Evolutionary conservation across 2,329 filamentous ascomycete genomes (phyloP).

Genomic region (Xylariaceae sp.): DNA sequence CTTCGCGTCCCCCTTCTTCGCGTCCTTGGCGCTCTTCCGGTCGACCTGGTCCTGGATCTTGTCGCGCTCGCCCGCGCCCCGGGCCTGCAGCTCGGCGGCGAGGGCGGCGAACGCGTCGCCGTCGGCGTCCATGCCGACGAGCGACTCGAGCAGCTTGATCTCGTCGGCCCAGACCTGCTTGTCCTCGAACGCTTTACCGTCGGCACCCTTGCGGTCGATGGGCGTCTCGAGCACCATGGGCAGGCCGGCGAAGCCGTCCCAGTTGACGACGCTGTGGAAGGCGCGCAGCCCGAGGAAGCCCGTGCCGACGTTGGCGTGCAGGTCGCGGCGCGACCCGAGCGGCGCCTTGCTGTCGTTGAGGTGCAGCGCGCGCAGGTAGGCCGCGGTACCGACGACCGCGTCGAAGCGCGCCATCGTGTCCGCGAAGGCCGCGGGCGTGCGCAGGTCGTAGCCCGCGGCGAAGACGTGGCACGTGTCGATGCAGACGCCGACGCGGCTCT

Average conservation of each 20-base stretch:
- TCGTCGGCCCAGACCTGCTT: constrained; percentile 82
- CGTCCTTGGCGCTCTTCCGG: constrained; percentile 58
- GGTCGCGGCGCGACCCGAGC: constrained; percentile 69
- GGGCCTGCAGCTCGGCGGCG: constrained; percentile 57
- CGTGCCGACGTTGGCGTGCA: constrained; percentile 94
- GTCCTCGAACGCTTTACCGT: constrained; percentile 66
- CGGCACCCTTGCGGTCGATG: constrained; percentile 61
- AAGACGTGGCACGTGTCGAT: constrained; percentile 97
- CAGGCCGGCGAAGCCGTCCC: constrained; percentile 63
- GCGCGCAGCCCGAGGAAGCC: constrained; percentile 85
- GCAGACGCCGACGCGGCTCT: constrained; percentile 81
- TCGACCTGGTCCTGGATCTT: constrained; percentile 75
- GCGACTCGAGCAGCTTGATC: constrained; percentile 85
- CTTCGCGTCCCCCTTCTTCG: constrained; percentile 28
- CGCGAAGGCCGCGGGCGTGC: constrained; percentile 64
- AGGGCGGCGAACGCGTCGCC: constrained; percentile 62
- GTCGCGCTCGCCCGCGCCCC: constrained; percentile 63
- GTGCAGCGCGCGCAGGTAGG: constrained; percentile 80
- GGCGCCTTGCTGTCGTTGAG: constrained; percentile 95
- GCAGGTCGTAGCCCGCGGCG: constrained; percentile 85
- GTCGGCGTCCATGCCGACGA: constrained; percentile 77
- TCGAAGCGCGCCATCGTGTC: constrained; percentile 72
- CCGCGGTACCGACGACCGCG: constrained; percentile 58
- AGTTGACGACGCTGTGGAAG: constrained; percentile 88
- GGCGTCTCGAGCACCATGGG: constrained; percentile 97